phyloP scores from a whole-genome alignment of 2,329 filamentous ascomycete species.

The Mycogone perniciosa region DNA sequence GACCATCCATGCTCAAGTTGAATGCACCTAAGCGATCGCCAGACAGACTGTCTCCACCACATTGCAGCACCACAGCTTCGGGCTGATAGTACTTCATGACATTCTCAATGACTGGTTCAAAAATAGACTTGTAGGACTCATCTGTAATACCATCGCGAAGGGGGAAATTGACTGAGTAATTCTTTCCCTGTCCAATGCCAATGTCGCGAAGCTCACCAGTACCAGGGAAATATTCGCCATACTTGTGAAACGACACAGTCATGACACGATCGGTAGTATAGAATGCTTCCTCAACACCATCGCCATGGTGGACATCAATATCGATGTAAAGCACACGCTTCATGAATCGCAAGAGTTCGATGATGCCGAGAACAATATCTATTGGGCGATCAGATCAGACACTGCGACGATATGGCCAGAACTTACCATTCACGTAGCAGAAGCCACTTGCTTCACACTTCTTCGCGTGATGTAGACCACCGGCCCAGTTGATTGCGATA shows the following conservation, averaged over 20 bases:
- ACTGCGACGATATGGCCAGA: background rate
- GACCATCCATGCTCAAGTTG: slow-evolving; percentile 93
- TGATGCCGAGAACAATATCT: slow-evolving; percentile 94
- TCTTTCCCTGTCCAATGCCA: slow-evolving; percentile 79
- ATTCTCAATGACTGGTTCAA: slow-evolving; percentile 79
- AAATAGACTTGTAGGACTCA: slow-evolving; percentile 81
- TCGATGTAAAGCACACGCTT: slow-evolving; percentile 97
- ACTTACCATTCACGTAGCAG: slow-evolving; percentile 90
- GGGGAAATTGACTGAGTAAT: slow-evolving; percentile 87
- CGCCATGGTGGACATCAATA: slow-evolving; percentile 90
- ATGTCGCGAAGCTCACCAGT: slow-evolving; percentile 83
- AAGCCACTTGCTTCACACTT: slow-evolving; percentile 95
- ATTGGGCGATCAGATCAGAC: slow-evolving; percentile 13
- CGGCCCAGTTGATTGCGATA: slow-evolving; percentile 97
- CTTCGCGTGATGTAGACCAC: slow-evolving; percentile 93
- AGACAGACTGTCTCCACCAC: slow-evolving; percentile 88
- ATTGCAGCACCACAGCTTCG: slow-evolving; percentile 89
- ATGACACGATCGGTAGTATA: slow-evolving; percentile 90
- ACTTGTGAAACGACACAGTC: slow-evolving; percentile 93
- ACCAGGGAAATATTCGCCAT: slow-evolving; percentile 91
- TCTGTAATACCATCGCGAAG: slow-evolving; percentile 90
- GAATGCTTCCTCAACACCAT: slow-evolving; percentile 89
- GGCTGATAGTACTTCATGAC: slow-evolving; percentile 87
- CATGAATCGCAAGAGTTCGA: slow-evolving; percentile 84
- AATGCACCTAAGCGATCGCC: slow-evolving; percentile 94